Percentiles rank a stretch among this genome's conserved stretches.
phyloP scores from a whole-genome alignment of 208 protist species.

The Angomonas desouzai region DNA sequence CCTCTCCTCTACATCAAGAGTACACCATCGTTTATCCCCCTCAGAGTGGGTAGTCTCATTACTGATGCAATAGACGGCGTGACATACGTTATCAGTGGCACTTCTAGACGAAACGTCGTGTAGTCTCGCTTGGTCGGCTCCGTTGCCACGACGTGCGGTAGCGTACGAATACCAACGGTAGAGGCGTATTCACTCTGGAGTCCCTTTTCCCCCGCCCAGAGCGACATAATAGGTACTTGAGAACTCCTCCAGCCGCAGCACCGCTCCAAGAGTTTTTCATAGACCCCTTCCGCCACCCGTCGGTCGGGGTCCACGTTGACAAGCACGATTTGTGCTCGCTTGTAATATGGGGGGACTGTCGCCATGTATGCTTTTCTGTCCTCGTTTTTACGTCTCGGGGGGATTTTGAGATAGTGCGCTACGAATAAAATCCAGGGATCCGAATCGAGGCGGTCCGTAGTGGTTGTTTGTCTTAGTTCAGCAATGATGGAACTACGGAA shows the following conservation, averaged over 20 bases:
- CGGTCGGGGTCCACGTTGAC: constrained; percentile 75
- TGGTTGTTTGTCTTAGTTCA: constrained; percentile 22
- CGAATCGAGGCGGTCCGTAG: constrained; percentile 28
- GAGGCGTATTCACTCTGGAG: constrained; percentile 64
- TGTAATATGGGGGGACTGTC: constrained; percentile 29
- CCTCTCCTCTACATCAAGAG: not conserved
- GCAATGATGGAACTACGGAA: constrained; percentile 44
- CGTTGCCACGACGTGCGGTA: constrained; percentile 69
- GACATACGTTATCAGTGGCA: not conserved
- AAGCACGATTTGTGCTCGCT: constrained; percentile 80
- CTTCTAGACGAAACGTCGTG: constrained; percentile 9
- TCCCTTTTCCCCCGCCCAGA: constrained; percentile 73
- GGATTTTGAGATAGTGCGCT: constrained; percentile 35
- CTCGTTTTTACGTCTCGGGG: constrained; percentile 13
- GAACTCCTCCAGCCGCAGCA: constrained; percentile 51
- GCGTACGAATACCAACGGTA: constrained; percentile 36
- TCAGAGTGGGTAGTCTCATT: not conserved
- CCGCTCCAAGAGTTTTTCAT: constrained; percentile 26
- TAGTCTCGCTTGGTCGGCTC: constrained; percentile 19
- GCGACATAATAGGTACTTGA: constrained; percentile 61
- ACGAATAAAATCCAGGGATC: constrained; percentile 74
- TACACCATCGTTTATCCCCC: not conserved
- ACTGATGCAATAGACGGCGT: not conserved
- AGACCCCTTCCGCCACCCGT: constrained; percentile 22
- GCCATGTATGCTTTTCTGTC: constrained; percentile 19